These are phyloP conservation scores for Coemansia sp. DNA, from an alignment of 192 early-diverging fungal species.

Conservation along the genomic window DNA sequence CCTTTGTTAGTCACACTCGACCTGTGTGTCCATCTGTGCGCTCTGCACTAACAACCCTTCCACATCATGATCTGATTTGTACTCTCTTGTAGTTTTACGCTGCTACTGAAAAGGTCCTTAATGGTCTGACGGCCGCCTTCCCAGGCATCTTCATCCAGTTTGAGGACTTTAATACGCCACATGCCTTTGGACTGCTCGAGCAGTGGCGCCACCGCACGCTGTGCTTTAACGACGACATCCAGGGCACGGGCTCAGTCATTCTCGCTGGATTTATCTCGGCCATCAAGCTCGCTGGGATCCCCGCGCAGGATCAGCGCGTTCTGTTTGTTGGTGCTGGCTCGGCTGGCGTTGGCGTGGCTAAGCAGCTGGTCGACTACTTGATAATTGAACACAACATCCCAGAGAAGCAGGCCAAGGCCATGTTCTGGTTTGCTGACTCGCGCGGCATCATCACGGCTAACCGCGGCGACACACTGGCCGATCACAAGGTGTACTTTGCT, in stretches of 20 bases:
- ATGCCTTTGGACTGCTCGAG: constrained; percentile 87
- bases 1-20: constrained; percentile 13
- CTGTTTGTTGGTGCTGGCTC: constrained; percentile 96
- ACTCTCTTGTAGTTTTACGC: constrained; percentile 66
- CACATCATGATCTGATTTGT: background rate
- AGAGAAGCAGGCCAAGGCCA: constrained; percentile 65
- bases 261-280: constrained; percentile 94
- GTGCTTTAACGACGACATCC: constrained; percentile 89
- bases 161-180: constrained; percentile 94
- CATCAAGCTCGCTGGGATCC: constrained; percentile 70
- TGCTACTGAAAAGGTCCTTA: constrained; percentile 84
- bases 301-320: constrained; percentile 78
- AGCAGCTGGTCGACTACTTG: constrained; percentile 86
- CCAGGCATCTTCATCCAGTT: constrained; percentile 92
- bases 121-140: constrained; percentile 69
- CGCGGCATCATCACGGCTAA: constrained; percentile 91
- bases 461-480: constrained; percentile 82
- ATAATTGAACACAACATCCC: constrained; percentile 76
- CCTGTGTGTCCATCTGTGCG: background rate
- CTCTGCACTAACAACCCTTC: constrained; percentile 12
- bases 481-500: constrained; percentile 89
- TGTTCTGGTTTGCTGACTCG: constrained; percentile 86
- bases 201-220: constrained; percentile 77
- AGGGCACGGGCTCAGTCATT: constrained; percentile 83
- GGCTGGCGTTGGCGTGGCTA: constrained; percentile 94